Evolutionary conservation across 1,284 basidiomycete species (phyloP).

Genomic region (Ceratorhiza oryzae-sativae): DNA sequence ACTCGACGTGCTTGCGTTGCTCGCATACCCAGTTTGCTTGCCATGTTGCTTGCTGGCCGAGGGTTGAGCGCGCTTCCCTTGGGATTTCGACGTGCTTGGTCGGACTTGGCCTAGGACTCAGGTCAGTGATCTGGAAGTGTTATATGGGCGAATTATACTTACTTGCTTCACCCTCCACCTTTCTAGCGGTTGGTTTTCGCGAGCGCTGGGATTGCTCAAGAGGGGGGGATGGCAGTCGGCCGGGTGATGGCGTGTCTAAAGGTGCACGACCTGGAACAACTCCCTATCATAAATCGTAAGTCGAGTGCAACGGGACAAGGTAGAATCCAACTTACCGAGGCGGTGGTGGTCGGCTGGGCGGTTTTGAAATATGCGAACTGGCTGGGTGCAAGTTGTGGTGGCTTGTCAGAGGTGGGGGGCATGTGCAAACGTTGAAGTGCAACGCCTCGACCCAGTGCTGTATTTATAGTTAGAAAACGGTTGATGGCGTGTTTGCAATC

Average conservation of each 20-base stretch:
- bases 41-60: neutral
- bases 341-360: neutral
- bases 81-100: neutral
- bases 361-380: slow-evolving; percentile 15
- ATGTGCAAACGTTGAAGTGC: neutral
- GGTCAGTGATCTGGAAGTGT: neutral
- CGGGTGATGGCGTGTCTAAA: neutral
- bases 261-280: slow-evolving; percentile 9
- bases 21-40: neutral
- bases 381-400: slow-evolving; percentile 8
- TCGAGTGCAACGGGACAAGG: neutral
- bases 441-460: neutral
- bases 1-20: neutral
- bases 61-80: neutral
- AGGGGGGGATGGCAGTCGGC: neutral
- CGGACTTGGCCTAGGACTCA: neutral
- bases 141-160: neutral
- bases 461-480: neutral
- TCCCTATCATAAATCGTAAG: neutral
- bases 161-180: neutral
- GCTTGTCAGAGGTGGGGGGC: neutral
- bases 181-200: neutral
- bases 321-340: neutral
- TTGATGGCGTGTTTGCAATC: neutral
- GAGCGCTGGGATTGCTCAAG: neutral